A percentile compares a stretch with the other conserved stretches of the same genome.
Evolutionary conservation across 306 rosid genomes (phyloP).

Genomic region (Vigna radiata): DNA sequence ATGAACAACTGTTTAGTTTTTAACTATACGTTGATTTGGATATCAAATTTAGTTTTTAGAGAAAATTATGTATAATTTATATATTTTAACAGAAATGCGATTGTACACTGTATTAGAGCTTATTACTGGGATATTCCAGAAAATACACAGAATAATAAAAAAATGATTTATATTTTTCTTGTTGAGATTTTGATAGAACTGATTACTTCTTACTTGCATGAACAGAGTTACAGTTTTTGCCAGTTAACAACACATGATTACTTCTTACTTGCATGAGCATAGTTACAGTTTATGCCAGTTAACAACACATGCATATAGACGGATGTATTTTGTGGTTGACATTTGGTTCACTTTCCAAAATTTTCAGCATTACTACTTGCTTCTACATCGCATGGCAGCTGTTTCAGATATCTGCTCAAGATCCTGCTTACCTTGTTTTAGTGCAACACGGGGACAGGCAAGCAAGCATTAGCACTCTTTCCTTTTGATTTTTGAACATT

Average conservation of each 20-base stretch:
- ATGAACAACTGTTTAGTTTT: background rate
- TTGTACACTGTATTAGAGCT: background rate
- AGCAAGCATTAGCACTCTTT: slow-evolving; percentile 55
- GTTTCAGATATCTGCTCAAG: slow-evolving; percentile 65
- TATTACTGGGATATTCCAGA: background rate
- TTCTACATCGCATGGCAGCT: slow-evolving; percentile 69
- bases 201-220: background rate
- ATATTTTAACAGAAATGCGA: background rate
- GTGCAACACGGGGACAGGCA: slow-evolving; percentile 66
- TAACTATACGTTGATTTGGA: background rate
- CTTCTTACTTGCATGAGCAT: background rate
- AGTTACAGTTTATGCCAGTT: background rate
- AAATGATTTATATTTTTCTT: background rate
- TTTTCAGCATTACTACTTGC: slow-evolving; percentile 68
- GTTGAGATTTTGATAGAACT: background rate
- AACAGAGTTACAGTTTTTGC: background rate
- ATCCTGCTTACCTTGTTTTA: slow-evolving; percentile 69
- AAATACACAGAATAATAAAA: background rate
- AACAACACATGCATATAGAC: background rate
- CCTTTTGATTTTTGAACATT: slow-evolving; percentile 1
- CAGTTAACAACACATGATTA: background rate
- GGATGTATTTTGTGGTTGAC: slow-evolving; percentile 21
- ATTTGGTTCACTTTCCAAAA: slow-evolving; percentile 19
- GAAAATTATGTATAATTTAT: background rate
- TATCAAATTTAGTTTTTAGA: background rate